A percentile compares a stretch with the other conserved stretches of the same genome.
phyloP scores from a whole-genome alignment of 257 asterid species.

The Echites panduratus region DNA sequence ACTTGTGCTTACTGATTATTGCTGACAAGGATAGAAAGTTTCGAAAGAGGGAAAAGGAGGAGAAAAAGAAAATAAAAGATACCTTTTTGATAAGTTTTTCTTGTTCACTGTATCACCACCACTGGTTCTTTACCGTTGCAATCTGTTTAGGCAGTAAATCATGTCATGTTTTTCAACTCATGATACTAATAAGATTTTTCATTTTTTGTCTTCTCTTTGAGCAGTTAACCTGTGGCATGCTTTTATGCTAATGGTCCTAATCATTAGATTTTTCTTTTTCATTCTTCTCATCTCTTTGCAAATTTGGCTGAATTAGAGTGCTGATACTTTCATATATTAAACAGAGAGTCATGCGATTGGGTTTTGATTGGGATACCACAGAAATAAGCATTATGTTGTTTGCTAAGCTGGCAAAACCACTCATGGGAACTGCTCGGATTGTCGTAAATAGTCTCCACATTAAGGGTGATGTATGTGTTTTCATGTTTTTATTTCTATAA shows the following conservation, averaged over 20 bases:
- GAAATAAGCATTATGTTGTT: slow-evolving; percentile 70
- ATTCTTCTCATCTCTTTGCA: neutral
- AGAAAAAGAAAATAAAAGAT: neutral
- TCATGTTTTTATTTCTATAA: neutral
- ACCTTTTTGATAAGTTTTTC: too few relatives aligned
- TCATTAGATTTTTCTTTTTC: neutral
- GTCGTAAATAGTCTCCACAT: slow-evolving; percentile 83
- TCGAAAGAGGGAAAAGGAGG: neutral
- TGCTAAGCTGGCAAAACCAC: slow-evolving; percentile 86
- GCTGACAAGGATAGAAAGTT: neutral
- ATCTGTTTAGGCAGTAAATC: too few relatives aligned
- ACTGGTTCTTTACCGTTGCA: neutral
- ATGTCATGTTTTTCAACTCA: too few relatives aligned
- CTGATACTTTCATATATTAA: slow-evolving; percentile 25
- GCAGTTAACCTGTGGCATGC: neutral
- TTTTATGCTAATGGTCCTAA: neutral
- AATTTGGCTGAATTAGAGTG: neutral
- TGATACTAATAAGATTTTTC: too few relatives aligned
- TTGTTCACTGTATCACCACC: neutral
- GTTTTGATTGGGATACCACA: slow-evolving; percentile 91
- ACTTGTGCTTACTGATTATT: neutral
- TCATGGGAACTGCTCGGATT: slow-evolving; percentile 91
- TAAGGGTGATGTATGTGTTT: slow-evolving; percentile 90
- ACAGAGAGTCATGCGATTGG: slow-evolving; percentile 65
- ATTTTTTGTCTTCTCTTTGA: too few relatives aligned